Conservation (phyloP, 2,329 filamentous ascomycete genomes). For the Fusarium coffeatum region DNA sequence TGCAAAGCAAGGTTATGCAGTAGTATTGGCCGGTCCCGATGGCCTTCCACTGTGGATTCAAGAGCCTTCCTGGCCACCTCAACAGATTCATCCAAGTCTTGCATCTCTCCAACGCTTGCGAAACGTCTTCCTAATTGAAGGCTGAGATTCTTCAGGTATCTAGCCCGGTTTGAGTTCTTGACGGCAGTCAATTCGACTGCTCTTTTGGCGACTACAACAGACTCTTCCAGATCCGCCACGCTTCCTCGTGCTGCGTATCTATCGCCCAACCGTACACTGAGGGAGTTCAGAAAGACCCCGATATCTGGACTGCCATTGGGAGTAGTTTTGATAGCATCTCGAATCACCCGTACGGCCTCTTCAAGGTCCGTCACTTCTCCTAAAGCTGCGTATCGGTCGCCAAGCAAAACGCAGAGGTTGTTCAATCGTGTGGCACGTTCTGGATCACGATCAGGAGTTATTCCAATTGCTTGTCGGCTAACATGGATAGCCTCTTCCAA, state of each 20-base stretch:
- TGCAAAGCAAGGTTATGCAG: no score
- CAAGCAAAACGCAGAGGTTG: not conserved
- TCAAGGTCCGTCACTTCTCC: not conserved
- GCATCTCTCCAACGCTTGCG: not conserved
- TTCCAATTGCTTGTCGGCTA: not conserved
- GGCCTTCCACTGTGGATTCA: no score
- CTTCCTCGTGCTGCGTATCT: not conserved
- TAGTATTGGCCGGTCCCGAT: no score
- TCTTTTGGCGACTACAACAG: not conserved
- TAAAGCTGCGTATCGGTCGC: accelerated
- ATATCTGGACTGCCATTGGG: no score
- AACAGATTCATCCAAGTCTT: not conserved
- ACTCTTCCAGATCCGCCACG: not conserved
- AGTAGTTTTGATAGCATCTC: not conserved
- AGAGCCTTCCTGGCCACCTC: no score
- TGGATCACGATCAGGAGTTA: accelerated
- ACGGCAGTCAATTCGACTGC: not conserved
- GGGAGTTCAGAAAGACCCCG: no score
- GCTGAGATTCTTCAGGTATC: not conserved
- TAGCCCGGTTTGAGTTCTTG: not conserved
- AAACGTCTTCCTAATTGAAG: not conserved
- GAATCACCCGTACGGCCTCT: not conserved
- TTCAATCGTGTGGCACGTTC: not conserved
- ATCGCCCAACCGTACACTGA: not conserved
- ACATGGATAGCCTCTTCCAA: not conserved